Conservation (phyloP, 441 rosid genomes). For the Croton laevigatus region DNA sequence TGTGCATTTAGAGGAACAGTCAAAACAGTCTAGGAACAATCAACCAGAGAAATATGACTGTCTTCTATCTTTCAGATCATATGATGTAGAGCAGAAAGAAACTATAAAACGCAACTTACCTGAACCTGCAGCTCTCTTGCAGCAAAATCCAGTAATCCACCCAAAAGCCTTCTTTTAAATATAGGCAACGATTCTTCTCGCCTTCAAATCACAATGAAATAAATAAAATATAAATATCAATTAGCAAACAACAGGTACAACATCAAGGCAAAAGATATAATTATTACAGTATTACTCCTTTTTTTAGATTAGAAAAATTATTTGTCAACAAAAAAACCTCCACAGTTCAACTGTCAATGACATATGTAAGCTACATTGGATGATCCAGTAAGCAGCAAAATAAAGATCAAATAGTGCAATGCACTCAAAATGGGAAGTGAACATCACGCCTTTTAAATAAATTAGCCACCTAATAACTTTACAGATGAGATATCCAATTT, state of each 20-base stretch:
- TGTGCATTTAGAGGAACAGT: not conserved
- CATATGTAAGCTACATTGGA: not conserved
- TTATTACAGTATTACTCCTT: not conserved
- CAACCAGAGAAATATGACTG: not conserved
- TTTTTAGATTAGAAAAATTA: not conserved
- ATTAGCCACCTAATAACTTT: not conserved
- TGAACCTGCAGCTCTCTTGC: constrained; percentile 98
- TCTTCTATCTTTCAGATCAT: not conserved
- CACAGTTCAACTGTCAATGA: not conserved
- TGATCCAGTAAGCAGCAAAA: not conserved
- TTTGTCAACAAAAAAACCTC: not conserved
- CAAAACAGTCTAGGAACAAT: not conserved
- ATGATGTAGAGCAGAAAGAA: not conserved
- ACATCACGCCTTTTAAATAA: not conserved
- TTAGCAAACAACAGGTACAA: constrained; percentile 13
- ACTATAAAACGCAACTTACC: constrained; percentile 39
- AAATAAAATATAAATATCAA: constrained; percentile 13
- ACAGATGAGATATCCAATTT: not conserved
- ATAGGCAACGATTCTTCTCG: constrained; percentile 98
- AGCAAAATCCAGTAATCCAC: constrained; percentile 95
- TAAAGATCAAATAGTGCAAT: not conserved
- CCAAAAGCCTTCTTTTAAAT: constrained; percentile 96
- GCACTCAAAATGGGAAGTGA: not conserved
- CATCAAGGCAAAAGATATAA: constrained; percentile 9
- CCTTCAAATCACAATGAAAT: constrained; percentile 46